Conservation (phyloP, 1,284 basidiomycete genomes). For the Cystobasidium pallidum region DNA sequence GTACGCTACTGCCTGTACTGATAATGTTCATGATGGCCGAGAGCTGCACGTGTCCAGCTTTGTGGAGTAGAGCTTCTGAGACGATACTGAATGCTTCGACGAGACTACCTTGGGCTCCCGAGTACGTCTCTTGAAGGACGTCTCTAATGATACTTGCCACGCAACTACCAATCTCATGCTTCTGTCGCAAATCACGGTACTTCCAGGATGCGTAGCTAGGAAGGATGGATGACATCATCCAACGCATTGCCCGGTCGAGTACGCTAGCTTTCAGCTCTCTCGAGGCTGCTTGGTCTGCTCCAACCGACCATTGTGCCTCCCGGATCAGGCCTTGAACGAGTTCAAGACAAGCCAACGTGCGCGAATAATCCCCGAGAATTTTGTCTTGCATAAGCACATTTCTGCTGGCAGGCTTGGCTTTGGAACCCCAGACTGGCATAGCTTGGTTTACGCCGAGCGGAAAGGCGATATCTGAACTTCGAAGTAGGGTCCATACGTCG, state of each 20-base stretch:
- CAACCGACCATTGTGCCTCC: conserved; percentile 58
- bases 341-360: conserved; percentile 27
- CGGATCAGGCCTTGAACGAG: conserved; percentile 11
- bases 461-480: conserved; percentile 75
- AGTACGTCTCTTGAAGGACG: conserved; percentile 68
- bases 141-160: conserved; percentile 69
- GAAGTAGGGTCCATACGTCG: conserved; percentile 81
- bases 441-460: conserved; percentile 58
- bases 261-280: conserved; percentile 75
- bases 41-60: conserved; percentile 72
- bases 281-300: conserved; percentile 59
- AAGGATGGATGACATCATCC: conserved; percentile 84
- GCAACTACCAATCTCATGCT: conserved; percentile 75
- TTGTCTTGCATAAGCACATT: conserved; percentile 73
- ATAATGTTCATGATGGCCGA: conserved; percentile 73
- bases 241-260: conserved; percentile 71
- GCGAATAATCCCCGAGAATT: conserved; percentile 61
- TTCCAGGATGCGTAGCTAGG: conserved; percentile 79
- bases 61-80: conserved; percentile 66
- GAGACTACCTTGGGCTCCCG: conserved; percentile 56
- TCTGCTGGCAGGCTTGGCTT: conserved; percentile 62
- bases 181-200: conserved; percentile 72
- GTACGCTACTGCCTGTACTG: conserved; percentile 65
- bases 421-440: conserved; percentile 53
- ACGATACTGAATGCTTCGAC: conserved; percentile 66